phyloP scores from a whole-genome alignment of 2,329 filamentous ascomycete species.

The Pseudopithomyces maydicus region DNA sequence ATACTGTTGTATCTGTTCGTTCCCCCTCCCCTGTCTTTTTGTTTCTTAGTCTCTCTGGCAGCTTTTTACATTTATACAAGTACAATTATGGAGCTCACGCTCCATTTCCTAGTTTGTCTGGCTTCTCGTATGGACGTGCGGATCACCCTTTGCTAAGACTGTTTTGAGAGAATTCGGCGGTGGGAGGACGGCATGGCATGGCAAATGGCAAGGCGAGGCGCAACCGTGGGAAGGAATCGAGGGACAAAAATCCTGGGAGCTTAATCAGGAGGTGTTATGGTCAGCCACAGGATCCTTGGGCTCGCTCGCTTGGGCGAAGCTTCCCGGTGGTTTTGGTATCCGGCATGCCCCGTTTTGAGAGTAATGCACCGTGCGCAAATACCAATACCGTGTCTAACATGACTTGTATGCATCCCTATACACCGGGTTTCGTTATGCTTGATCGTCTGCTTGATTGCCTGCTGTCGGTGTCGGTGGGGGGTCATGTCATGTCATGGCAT shows the following conservation, averaged over 20 bases:
- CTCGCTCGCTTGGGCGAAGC: not conserved
- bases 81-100: slow-evolving; percentile 5
- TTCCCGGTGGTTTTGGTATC: not conserved
- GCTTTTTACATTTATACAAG: not conserved
- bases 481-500: not conserved
- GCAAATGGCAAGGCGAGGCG: not conserved
- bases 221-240: not conserved
- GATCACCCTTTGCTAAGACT: not conserved
- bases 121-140: not conserved
- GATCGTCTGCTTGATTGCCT: too few relatives aligned
- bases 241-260: not conserved
- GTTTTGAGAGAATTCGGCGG: not conserved
- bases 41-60: not conserved
- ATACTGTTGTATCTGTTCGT: slow-evolving; percentile 28
- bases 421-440: too few relatives aligned
- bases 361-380: not conserved
- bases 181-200: not conserved
- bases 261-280: not conserved
- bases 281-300: slow-evolving; percentile 1
- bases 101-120: not conserved
- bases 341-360: not conserved
- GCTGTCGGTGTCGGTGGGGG: not conserved
- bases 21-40: not conserved
- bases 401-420: too few relatives aligned
- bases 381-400: not conserved